Evolutionary conservation across 345 rosid species (phyloP), one percentile per base, ranked within the genome.

Genomic region (Pelargonium nanum): DNA sequence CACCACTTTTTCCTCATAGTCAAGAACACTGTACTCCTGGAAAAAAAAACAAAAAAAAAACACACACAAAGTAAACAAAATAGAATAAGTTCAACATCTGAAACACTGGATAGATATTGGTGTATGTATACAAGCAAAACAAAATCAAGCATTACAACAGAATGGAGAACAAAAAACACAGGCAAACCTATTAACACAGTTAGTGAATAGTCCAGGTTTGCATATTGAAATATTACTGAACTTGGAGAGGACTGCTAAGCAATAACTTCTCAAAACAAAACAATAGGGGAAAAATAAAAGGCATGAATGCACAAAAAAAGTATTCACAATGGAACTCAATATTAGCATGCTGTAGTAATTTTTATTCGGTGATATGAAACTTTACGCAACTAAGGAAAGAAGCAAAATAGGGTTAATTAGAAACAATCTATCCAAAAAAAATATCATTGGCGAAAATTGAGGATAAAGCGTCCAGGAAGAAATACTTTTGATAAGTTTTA

Each of bases 1-100:
- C n/a, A 86, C 78, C 64, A 94, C 86, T 75, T 77, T 90, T 72
- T 94, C 97, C 70, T 86, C 96, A 71, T 84, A 94, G 69, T 90
- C 99, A 77, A 94, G 95, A 60, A 88, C 89, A 24, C 76, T 87
- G 68, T 88, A 94, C 74, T 90, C 99, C 99, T 94, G 82, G 57
- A 12, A 53, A 63, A 60, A 19, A 56, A 48, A 12, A 53, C 61
- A 60, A 19, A 56, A 48, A 40, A 62, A 48, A 63, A 58, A 19
- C 34, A 63, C 62, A 55, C 16, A 22, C 45, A 71, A 22, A 57
- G 61, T 26, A 66, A 53, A 52, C 68, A 62, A 57, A 63, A 63
- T 24, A 23, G 50, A 57, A 58, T 24, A 68, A 50, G 53, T 55
- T 58, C 19, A 55, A 55, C 22, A 45, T 22, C 22, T 10, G 22